Evolutionary conservation across 2,329 filamentous ascomycete species (phyloP).

Genomic region (Chalara sp.): DNA sequence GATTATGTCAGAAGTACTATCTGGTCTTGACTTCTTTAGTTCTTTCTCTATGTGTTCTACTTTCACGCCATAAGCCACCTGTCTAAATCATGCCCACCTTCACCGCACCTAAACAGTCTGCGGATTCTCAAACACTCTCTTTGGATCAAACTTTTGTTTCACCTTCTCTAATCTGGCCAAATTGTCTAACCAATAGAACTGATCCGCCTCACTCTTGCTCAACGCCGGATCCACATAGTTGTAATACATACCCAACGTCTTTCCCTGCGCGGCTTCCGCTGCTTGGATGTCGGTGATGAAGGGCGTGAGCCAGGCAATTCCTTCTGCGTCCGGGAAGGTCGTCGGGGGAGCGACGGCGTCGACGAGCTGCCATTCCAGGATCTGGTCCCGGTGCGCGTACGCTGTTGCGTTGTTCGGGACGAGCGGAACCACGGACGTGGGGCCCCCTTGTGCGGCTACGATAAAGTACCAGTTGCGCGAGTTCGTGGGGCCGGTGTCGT

Average conservation of each 20-base stretch:
- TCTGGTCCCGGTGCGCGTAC: slow-evolving; percentile 11
- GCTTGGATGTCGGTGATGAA: slow-evolving; percentile 1
- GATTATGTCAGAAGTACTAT: too few relatives aligned
- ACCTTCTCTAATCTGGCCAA: slow-evolving; percentile 8
- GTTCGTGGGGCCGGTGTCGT: neutral
- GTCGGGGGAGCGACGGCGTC: neutral
- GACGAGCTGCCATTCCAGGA: slow-evolving; percentile 14
- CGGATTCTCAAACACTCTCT: slow-evolving; percentile 11
- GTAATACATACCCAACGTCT: slow-evolving; percentile 11
- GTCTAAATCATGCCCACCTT: neutral
- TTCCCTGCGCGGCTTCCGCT: neutral
- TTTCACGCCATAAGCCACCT: neutral
- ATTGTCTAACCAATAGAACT: slow-evolving; percentile 10
- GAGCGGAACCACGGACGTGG: slow-evolving; percentile 8
- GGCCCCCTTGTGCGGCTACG: slow-evolving; percentile 8
- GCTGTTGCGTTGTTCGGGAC: slow-evolving; percentile 4
- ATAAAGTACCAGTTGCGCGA: neutral
- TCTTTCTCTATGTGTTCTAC: too few relatives aligned
- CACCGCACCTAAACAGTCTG: slow-evolving; percentile 3
- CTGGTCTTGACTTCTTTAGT: too few relatives aligned
- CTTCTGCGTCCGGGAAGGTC: neutral
- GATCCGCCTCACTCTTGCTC: slow-evolving; percentile 7
- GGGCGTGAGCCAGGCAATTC: neutral
- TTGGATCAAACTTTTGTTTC: slow-evolving; percentile 10
- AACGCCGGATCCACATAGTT: slow-evolving; percentile 16